Evolutionary conservation across 1,284 basidiomycete genomes (phyloP), one percentile per base, ranked within the genome.

Genomic region (Mycena citricolor): DNA sequence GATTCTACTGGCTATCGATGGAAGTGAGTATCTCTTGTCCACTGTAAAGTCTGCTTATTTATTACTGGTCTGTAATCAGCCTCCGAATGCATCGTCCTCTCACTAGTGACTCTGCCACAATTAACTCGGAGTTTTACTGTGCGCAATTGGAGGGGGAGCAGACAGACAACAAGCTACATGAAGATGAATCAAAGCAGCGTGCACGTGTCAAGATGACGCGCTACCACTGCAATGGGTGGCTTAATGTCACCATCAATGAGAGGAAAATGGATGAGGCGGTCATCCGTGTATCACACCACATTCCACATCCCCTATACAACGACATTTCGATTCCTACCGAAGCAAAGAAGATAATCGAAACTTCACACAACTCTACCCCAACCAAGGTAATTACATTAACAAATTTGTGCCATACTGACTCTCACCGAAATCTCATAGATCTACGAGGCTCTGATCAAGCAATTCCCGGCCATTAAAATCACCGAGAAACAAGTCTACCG

Each of bases 301-400:
- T 16, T 2, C 28, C 36, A 14, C 50, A 54, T 25, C 29, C 24
- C 14, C 17, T 28, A 0, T 54, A 54, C 25, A 34, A 49, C 24
- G 22, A 49, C 25, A 54, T 54, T 22, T 34, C 37, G 2, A 21
- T 54, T 1, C 5, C 17, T 4, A 30, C 32, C 1, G 22, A 39
- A 10, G 32, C 37, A 10, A 48, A 34, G 11, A 36, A 43, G 17
- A 13, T 36, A 16, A 45, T 54, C 6, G 24, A 41, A 41, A 14
- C 24, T 45, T 2, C 49, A 48, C 5, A 39, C 49, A 8, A 48
- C 48, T 39, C 49, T 51, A n/a, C n/a, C n/a, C n/a, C n/a, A n/a
- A n/a, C n/a, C n/a, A n/a, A 20, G 10, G 8, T 32, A 14, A 5
- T 33, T 1, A 35, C 13, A n/a, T 34, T 34, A n/a, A n/a, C n/a